These are phyloP conservation scores for Voacanga thouarsii DNA, from an alignment of 257 asterid genomes.

Conservation along the genomic window DNA sequence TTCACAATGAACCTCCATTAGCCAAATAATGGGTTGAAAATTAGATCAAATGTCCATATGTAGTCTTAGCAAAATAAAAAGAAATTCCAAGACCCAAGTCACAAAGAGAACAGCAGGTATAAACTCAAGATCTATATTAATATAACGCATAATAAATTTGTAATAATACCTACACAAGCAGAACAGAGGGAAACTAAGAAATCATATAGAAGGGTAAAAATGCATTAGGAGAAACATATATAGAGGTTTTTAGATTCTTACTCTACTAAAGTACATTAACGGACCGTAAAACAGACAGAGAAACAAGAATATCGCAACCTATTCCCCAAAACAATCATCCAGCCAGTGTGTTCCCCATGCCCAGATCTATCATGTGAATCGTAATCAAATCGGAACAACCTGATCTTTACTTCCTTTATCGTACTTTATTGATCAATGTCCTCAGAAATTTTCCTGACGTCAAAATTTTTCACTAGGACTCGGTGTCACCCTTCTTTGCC, in stretches of 20 bases:
- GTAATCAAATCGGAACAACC: background rate
- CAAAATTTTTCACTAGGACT: constrained; percentile 2
- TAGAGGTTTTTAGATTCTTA: background rate
- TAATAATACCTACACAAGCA: background rate
- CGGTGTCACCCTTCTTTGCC: constrained; percentile 11
- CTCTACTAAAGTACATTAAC: constrained; percentile 14
- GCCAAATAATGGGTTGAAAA: background rate
- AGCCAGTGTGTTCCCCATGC: background rate
- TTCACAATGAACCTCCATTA: background rate
- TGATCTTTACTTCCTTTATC: background rate
- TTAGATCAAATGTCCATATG: background rate
- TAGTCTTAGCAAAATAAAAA: background rate
- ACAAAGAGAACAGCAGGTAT: background rate
- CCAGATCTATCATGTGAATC: constrained; percentile 4
- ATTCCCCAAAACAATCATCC: constrained; percentile 3
- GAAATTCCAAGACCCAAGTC: background rate
- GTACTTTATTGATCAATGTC: background rate
- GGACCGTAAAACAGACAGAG: constrained; percentile 2
- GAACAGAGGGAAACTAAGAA: background rate
- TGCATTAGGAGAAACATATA: constrained; percentile 5
- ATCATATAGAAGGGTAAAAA: background rate
- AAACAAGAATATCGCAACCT: constrained; percentile 9
- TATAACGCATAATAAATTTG: background rate
- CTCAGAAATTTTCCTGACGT: background rate
- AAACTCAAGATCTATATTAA: background rate